A percentile compares a stretch with the other conserved stretches of the same genome.
Evolutionary conservation across 2,329 filamentous ascomycete species (phyloP).

Genomic region (Pseudogymnoascus sp.): DNA sequence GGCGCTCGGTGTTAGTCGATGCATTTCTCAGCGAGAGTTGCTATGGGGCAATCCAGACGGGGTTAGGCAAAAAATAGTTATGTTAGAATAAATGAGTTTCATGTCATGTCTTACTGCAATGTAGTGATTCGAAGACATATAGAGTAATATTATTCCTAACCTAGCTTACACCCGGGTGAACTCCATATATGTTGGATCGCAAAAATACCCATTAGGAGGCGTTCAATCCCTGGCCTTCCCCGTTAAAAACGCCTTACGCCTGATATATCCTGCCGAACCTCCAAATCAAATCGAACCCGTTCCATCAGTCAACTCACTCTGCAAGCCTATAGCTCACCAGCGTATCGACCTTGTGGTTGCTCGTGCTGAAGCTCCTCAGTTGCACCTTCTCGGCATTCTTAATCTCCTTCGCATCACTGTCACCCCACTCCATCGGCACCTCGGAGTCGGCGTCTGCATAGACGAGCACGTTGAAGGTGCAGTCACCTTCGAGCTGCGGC

Average conservation of each 20-base stretch:
- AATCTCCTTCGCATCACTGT: constrained; percentile 97
- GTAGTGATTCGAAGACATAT: neutral
- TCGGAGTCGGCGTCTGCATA: constrained; percentile 96
- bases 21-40: constrained; percentile 6
- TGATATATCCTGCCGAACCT: neutral
- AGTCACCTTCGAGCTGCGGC: constrained; percentile 86
- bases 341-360: constrained; percentile 88
- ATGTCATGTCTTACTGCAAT: neutral
- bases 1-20: constrained; percentile 2
- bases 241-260: neutral
- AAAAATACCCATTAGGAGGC: neutral
- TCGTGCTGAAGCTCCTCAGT: constrained; percentile 90
- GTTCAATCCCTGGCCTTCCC: neutral
- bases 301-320: constrained; percentile 27
- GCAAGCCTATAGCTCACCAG: constrained; percentile 78
- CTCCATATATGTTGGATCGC: neutral
- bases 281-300: neutral
- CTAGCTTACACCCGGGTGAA: neutral
- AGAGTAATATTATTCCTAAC: neutral
- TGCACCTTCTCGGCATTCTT: constrained; percentile 87
- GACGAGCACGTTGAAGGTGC: constrained; percentile 97
- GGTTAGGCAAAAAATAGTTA: neutral
- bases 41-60: neutral
- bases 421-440: constrained; percentile 96
- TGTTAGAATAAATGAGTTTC: neutral